Evolutionary conservation across 148 eudicot species (phyloP), one percentile per base, ranked within the genome.

Genomic region (Cornus kousa): DNA sequence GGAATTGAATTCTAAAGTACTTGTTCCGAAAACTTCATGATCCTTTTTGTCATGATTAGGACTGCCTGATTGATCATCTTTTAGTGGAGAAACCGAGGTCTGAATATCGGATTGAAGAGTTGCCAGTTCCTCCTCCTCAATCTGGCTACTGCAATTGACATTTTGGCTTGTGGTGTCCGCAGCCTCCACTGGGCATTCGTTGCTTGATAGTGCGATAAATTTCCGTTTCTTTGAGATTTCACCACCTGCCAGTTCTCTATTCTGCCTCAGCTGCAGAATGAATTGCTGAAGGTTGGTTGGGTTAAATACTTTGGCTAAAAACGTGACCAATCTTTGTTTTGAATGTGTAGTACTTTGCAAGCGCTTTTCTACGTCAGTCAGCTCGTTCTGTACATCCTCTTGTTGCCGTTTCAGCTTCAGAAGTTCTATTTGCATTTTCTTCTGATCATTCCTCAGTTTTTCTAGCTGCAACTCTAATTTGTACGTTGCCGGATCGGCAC

Each of bases 231-330:
- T 92, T 13, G 70, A n/a, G 4, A 78, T 80, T 71, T 72, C 85
- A 55, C 79, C 87, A 75, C 66, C 50, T 11, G 53, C 74, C 13
- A 87, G 69, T 24, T 67, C 77, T 75, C 77, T 82, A 60, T 83
- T 88, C 85, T 81, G 82, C 74, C 70, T 85, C 80, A 85, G 74
- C 20, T 76, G 86, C 71, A 85, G 81, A n/a, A 87, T 31, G 35
- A 89, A 59, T 32, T 80, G 84, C 67, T 83, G 79, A 35, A 85
- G 62, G 68, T 84, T 85, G 59, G 75, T 20, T 3, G 87, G 87
- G 23, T 73, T 88, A 68, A 92, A 80, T n/a, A 81, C 85, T 78
- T 89, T 93, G 7, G 89, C 86, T 75, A 95, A 57, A 33, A 93
- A 82, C 57, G 87, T 32, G 20, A 82, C 10, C 75, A 87, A 69